Percentiles rank a stretch among this genome's conserved stretches.
These are phyloP conservation scores for Lactarius indigo DNA, from an alignment of 768 basidiomycete species.

Conservation along the genomic window DNA sequence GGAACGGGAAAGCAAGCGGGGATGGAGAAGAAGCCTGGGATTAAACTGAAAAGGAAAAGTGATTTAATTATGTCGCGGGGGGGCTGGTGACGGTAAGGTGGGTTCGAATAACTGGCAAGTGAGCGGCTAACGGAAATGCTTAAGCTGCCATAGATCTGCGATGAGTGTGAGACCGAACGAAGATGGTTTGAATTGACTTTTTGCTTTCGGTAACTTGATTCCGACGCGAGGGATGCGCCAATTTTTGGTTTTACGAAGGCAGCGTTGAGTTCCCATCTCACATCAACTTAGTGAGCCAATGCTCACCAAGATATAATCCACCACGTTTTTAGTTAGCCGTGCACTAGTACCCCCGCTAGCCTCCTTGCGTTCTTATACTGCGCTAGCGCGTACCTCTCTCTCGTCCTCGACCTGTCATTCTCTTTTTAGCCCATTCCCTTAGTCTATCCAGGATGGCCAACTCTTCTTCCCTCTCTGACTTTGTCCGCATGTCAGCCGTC, in stretches of 20 bases:
- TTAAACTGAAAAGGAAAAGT: conserved; percentile 20
- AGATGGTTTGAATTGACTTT: conserved; percentile 24
- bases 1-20: conserved; percentile 24
- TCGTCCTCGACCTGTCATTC: conserved; percentile 8
- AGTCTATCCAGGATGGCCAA: conserved; percentile 20
- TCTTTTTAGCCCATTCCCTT: conserved; percentile 15
- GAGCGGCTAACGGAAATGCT: conserved; percentile 25
- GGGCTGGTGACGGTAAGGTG: conserved; percentile 16
- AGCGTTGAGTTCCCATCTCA: conserved; percentile 20
- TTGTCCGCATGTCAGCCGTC: conserved; percentile 26
- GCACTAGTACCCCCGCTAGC: conserved; percentile 12
- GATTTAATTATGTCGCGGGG: conserved; percentile 21
- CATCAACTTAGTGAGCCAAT: conserved; percentile 4
- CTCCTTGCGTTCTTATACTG: conserved; percentile 14
- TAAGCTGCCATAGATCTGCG: conserved; percentile 25
- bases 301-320: conserved; percentile 20
- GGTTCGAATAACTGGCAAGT: conserved; percentile 18
- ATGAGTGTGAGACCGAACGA: conserved; percentile 22
- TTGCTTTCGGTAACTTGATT: conserved; percentile 21
- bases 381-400: conserved; percentile 3
- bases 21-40: conserved; percentile 10
- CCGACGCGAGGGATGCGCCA: conserved; percentile 20
- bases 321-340: conserved; percentile 24
- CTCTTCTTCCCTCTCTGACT: conserved; percentile 24
- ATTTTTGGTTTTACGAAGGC: conserved; percentile 17